Percentiles rank a stretch among this genome's conserved stretches.
These are phyloP conservation scores for Parathielavia appendiculata DNA, from an alignment of 495 filamentous ascomycete genomes.

Conservation along the genomic window DNA sequence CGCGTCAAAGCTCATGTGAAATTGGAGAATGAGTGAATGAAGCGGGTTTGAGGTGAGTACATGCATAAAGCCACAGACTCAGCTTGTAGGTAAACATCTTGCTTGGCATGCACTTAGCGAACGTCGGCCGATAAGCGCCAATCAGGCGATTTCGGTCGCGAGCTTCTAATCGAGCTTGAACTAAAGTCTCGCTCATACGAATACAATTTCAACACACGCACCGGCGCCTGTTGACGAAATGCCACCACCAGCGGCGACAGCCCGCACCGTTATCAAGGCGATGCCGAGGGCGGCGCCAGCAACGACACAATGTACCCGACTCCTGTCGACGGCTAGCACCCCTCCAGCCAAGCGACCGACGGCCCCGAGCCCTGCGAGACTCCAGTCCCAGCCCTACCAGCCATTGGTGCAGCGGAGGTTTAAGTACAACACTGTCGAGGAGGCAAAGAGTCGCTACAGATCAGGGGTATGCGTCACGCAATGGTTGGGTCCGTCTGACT, in stretches of 20 bases:
- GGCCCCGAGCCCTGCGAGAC: constrained; percentile 12
- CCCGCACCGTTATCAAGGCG: constrained; percentile 24
- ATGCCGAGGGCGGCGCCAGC: constrained; percentile 15
- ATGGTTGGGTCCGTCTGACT: background rate
- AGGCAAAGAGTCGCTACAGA: constrained; percentile 48
- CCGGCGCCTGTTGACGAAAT: constrained; percentile 19
- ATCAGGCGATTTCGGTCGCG: constrained; percentile 22
- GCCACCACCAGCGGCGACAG: constrained; percentile 25
- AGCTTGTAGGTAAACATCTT: no score
- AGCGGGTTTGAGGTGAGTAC: constrained; percentile 7
- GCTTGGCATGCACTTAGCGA: constrained; percentile 11
- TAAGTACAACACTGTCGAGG: constrained; percentile 50
- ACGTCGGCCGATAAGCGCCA: background rate
- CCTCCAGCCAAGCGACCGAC: constrained; percentile 19
- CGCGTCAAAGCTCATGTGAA: background rate
- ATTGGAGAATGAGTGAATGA: background rate
- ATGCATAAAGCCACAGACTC: no score
- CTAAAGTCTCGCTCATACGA: background rate
- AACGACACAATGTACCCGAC: constrained; percentile 26
- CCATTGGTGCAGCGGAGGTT: constrained; percentile 32
- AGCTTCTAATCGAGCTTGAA: constrained; percentile 10
- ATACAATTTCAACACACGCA: background rate
- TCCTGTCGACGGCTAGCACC: constrained; percentile 26
- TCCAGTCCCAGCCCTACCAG: constrained; percentile 27
- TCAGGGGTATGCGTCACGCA: constrained; percentile 40